Evolutionary conservation across 176 grass and related monocot genomes (phyloP).

Genomic region (Pharus latifolius): DNA sequence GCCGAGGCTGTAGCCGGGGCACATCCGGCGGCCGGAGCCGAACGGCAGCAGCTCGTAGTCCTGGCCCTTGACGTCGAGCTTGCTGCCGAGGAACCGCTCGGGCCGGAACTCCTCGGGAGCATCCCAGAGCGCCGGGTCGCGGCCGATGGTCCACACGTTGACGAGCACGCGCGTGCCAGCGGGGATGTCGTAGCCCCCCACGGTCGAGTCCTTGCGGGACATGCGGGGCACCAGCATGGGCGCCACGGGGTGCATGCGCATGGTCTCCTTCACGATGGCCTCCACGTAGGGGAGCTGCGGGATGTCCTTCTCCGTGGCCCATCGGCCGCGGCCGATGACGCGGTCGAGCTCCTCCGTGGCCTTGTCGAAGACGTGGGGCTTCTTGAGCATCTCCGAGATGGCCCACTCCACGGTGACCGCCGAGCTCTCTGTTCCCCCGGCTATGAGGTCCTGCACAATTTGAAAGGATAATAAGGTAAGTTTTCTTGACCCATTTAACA

Average conservation of each 20-base stretch:
- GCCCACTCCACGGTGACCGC: constrained; percentile 43
- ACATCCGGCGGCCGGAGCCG: constrained; percentile 50
- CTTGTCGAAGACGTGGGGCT: constrained; percentile 28
- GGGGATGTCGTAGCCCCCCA: constrained; percentile 35
- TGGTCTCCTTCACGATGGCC: constrained; percentile 52
- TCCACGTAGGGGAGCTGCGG: constrained; percentile 34
- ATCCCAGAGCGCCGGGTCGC: constrained; percentile 43
- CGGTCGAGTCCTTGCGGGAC: constrained; percentile 22
- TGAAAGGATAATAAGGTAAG: neutral
- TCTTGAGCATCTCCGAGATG: constrained; percentile 39
- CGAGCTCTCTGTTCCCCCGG: constrained; percentile 36
- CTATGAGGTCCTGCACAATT: constrained; percentile 41
- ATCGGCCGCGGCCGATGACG: constrained; percentile 30
- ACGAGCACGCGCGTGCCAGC: constrained; percentile 24
- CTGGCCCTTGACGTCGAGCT: constrained; percentile 45
- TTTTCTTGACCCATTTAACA: too few relatives aligned
- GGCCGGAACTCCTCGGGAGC: constrained; percentile 42
- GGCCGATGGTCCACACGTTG: constrained; percentile 43
- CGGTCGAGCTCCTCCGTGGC: constrained; percentile 47
- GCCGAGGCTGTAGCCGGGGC: constrained; percentile 40
- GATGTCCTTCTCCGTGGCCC: constrained; percentile 40
- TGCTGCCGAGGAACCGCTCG: constrained; percentile 23
- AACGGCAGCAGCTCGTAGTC: constrained; percentile 58
- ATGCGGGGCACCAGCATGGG: constrained; percentile 38
- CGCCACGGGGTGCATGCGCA: constrained; percentile 45